Evolutionary conservation across 352 stramenopile genomes (phyloP).

Genomic region (Globisporangium orthogonon): DNA sequence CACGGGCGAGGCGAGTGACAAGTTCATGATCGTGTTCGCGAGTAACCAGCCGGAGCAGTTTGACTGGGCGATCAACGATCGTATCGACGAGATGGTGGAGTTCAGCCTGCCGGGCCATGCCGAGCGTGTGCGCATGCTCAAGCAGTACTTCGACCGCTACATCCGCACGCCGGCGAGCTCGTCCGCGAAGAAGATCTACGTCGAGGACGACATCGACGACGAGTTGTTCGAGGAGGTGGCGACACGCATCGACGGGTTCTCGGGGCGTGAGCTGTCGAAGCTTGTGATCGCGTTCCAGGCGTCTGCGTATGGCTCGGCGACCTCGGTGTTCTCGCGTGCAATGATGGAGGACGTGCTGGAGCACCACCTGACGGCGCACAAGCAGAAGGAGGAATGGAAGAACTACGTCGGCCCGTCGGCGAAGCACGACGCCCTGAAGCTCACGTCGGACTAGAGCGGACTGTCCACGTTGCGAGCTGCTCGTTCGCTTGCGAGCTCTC

Average conservation of each 20-base stretch:
- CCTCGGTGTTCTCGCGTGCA: constrained; percentile 90
- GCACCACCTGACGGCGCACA: constrained; percentile 91
- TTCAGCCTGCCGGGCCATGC: constrained; percentile 92
- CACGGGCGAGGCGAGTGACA: constrained; percentile 95
- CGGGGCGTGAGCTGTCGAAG: constrained; percentile 98
- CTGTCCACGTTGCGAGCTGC: background rate
- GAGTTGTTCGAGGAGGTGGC: constrained; percentile 91
- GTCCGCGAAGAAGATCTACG: constrained; percentile 85
- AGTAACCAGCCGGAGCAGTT: constrained; percentile 99
- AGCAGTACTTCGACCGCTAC: constrained; percentile 98
- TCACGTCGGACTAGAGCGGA: constrained; percentile 37
- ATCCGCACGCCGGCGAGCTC: constrained; percentile 86
- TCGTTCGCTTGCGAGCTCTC: background rate
- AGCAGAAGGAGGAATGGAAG: constrained; percentile 93
- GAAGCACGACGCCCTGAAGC: constrained; percentile 43
- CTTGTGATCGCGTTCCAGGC: constrained; percentile 99
- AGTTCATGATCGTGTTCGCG: constrained; percentile 99
- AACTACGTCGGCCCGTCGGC: constrained; percentile 57
- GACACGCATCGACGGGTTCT: constrained; percentile 94
- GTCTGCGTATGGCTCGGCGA: constrained; percentile 94
- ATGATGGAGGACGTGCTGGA: constrained; percentile 93
- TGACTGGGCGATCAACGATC: constrained; percentile 98
- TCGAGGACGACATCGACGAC: constrained; percentile 89
- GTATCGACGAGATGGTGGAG: constrained; percentile 99
- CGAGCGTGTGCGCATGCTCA: constrained; percentile 96